Conservation (phyloP, 169 alveolate species). For the Amoebophrya sp. region DNA sequence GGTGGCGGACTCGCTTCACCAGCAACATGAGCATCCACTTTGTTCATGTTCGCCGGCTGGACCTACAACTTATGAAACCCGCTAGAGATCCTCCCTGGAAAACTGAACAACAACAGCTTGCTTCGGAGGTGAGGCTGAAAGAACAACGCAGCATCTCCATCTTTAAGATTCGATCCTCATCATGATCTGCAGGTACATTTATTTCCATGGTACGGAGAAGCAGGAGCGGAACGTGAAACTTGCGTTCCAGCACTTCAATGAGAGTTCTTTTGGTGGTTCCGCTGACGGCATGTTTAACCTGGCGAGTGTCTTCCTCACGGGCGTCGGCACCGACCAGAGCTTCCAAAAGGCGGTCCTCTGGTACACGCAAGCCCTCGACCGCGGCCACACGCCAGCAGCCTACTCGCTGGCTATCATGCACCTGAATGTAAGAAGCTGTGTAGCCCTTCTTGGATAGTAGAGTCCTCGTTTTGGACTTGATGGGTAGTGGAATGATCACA, state of each 20-base stretch:
- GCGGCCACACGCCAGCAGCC: conserved; percentile 47
- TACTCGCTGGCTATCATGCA: conserved; percentile 44
- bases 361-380: conserved; percentile 38
- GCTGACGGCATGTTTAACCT: conserved; percentile 44
- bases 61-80: no score
- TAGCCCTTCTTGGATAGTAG: neutral
- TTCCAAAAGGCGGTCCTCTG: conserved; percentile 33
- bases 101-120: no score
- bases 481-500: no score
- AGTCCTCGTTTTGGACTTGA: no score
- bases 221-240: conserved; percentile 21
- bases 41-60: no score
- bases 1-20: no score
- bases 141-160: no score
- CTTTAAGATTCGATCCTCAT: no score
- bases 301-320: conserved; percentile 37
- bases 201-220: conserved; percentile 37
- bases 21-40: no score
- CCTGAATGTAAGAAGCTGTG: conserved; percentile 26
- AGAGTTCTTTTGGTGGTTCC: conserved; percentile 24
- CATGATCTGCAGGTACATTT: no score
- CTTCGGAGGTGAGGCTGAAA: no score
- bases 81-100: no score
- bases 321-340: conserved; percentile 26
- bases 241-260: conserved; percentile 44